Percentiles rank a stretch among this genome's conserved stretches.
Conservation (phyloP, 2,329 filamentous ascomycete species). For the Dryadomyces quercus-mongolicae region DNA sequence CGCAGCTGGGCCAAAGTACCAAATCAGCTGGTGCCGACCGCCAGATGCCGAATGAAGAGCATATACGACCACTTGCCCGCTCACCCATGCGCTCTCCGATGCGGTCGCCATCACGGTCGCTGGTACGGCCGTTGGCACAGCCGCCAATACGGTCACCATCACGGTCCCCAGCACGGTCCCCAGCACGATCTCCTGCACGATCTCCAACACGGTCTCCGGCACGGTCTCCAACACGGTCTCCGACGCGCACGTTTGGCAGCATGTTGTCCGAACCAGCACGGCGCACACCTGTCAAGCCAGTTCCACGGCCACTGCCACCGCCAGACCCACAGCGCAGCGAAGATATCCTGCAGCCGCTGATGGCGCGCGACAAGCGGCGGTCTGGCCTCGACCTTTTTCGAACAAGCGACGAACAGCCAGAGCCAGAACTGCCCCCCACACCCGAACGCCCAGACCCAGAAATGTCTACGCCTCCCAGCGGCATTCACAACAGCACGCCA, state of each 20-base stretch:
- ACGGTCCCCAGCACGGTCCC: conserved; percentile 13
- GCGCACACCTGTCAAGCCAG: conserved; percentile 29
- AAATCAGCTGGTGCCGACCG: neutral
- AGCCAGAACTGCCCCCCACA: conserved; percentile 53
- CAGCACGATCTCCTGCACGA: conserved; percentile 13
- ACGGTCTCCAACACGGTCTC: conserved; percentile 13
- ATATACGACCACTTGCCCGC: neutral
- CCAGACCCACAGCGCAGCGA: conserved; percentile 28
- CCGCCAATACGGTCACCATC: conserved; percentile 17
- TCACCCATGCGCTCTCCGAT: conserved; percentile 4
- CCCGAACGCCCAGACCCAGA: conserved; percentile 39
- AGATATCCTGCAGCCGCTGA: conserved; percentile 30
- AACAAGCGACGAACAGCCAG: conserved; percentile 23
- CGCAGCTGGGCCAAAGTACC: conserved; percentile 10
- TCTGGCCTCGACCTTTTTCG: conserved; percentile 23
- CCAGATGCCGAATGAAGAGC: neutral
- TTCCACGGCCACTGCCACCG: conserved; percentile 34
- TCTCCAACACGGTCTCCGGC: conserved; percentile 4
- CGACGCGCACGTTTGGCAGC: conserved; percentile 18
- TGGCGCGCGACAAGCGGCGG: conserved; percentile 23
- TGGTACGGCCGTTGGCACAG: conserved; percentile 7
- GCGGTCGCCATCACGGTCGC: conserved; percentile 1
- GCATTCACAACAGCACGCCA: conserved; percentile 43
- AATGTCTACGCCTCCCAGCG: conserved; percentile 41
- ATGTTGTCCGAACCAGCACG: conserved; percentile 23